Evolutionary conservation across 441 rosid species (phyloP), one percentile per base, ranked within the genome.

Genomic region (Erodium texanum): DNA sequence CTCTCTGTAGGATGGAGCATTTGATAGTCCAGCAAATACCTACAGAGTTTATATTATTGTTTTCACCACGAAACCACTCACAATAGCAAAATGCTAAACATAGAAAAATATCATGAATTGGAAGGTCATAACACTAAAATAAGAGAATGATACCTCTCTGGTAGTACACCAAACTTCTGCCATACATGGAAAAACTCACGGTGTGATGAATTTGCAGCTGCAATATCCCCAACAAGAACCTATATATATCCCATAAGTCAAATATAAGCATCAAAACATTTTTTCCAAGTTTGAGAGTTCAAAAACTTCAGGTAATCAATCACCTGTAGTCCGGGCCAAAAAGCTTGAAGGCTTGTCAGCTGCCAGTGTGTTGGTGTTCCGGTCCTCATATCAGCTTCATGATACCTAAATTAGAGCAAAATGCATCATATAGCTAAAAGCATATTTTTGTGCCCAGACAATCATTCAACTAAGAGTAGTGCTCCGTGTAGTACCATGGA

Each of bases 271-370:
- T 34, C 38, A 34, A 10, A 34, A 34, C 38, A 34, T 34, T 34
- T 1, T 34, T 34, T 34, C 38, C 38, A 34, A 12, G 48, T 41
- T 41, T 41, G 15, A 41, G 48, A 48, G 6, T 48, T 75, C n/a
- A 22, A 68, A 50, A 67, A 67, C 68, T 74, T 64, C 67, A 75
- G 48, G 15, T 9, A 8, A 29, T 72, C 62, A 80, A 80, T 71
- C 79, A 81, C 98, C 89, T 93, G 98, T 61, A 93, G 83, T 73
- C 98, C 97, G 48, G 98, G 98, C 98, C 98, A 93, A 81, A 93
- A 93, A 66, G 98, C 97, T 84, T 93, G 98, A 77, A 90, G 97
- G 81, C 98, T 93, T 67, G 97, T 93, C 74, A 93, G 90, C 80
- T 93, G 98, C 98, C 98, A 93, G 76, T 93, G 86, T 69, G 98